Evolutionary conservation across 202 grass and related monocot species (phyloP).

Genomic region (Digitaria exilis): DNA sequence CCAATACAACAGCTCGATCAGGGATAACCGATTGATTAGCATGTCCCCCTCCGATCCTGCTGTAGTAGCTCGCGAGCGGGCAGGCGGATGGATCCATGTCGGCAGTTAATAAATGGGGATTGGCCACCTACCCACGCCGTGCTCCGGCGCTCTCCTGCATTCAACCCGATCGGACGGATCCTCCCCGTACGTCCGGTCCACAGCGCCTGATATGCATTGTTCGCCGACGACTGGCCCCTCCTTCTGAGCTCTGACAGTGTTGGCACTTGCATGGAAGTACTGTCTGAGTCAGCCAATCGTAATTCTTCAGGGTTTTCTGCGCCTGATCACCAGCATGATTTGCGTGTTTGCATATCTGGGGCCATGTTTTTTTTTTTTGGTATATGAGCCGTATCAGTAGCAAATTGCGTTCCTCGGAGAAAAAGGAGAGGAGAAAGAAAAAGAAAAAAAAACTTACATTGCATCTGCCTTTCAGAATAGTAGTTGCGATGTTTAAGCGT

Average conservation of each 20-base stretch:
- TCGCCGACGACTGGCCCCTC: not conserved
- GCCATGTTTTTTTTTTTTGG: not conserved
- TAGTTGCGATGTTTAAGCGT: not conserved
- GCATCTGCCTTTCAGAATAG: not conserved
- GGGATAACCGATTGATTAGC: conserved; percentile 11
- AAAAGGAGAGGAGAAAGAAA: no score
- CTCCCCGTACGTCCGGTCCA: conserved; percentile 8
- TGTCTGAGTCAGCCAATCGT: conserved; percentile 1
- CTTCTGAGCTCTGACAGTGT: not conserved
- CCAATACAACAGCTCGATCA: not conserved
- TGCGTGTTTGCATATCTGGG: not conserved
- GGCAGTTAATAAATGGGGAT: conserved; percentile 46
- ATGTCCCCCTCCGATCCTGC: not conserved
- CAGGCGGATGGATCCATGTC: conserved; percentile 36
- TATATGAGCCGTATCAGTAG: not conserved
- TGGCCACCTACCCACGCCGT: conserved; percentile 36
- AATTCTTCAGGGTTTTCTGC: not conserved
- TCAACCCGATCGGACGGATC: conserved; percentile 1
- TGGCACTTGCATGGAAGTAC: not conserved
- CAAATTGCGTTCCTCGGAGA: not conserved
- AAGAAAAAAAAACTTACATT: not conserved
- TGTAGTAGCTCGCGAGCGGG: not conserved
- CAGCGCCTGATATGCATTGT: not conserved
- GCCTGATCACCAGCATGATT: not conserved
- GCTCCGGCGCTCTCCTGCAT: conserved; percentile 25